Conservation (phyloP, 2,329 filamentous ascomycete species). For the Coniella lustricola region DNA sequence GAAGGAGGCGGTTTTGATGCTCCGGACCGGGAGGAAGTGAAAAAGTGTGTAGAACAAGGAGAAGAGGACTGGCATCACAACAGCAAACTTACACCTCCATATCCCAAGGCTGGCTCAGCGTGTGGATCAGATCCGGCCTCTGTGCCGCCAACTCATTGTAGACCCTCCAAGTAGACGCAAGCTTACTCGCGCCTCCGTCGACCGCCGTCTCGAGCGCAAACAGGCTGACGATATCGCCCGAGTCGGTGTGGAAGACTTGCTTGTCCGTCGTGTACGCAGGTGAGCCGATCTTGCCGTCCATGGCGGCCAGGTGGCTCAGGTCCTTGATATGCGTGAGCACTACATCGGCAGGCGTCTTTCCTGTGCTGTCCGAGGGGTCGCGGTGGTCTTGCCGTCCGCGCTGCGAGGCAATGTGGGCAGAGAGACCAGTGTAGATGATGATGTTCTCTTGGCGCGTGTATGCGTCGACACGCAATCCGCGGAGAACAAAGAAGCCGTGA, state of each 20-base stretch:
- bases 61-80: no score
- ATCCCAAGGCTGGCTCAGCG: constrained; percentile 46
- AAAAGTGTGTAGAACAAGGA: no score
- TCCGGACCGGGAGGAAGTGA: no score
- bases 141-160: constrained; percentile 56
- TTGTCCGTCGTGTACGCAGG: constrained; percentile 55
- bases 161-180: constrained; percentile 51
- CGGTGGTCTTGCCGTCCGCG: constrained; percentile 47
- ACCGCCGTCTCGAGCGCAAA: constrained; percentile 47
- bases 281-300: constrained; percentile 40
- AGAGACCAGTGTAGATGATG: constrained; percentile 53
- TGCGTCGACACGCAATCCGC: constrained; percentile 46
- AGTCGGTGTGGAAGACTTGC: constrained; percentile 57
- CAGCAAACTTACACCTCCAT: constrained; percentile 37
- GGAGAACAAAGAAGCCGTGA: constrained; percentile 54
- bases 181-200: constrained; percentile 49
- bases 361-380: constrained; percentile 29
- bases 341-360: constrained; percentile 35
- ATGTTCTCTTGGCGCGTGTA: constrained; percentile 51
- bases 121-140: constrained; percentile 52
- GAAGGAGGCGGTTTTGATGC: no score
- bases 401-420: constrained; percentile 48
- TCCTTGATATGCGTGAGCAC: constrained; percentile 58
- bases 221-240: constrained; percentile 52
- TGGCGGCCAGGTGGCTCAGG: constrained; percentile 32